Conservation (phyloP, 2,329 filamentous ascomycete genomes). For the Onygena corvina region DNA sequence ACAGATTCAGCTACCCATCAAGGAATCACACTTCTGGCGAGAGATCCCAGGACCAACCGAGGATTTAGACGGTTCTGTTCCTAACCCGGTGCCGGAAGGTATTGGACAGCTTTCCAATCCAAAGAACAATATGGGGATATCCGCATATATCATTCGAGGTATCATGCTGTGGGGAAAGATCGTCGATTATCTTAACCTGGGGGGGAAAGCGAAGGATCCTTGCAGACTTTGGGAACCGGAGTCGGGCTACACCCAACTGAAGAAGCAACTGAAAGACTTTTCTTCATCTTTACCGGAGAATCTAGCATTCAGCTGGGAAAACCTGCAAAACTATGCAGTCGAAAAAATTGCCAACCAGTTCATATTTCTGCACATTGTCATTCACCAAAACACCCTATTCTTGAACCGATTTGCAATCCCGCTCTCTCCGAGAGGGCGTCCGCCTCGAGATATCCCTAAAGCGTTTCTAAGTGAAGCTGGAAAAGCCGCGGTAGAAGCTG, state of each 20-base stretch:
- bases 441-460: conserved; percentile 59
- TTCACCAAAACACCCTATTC: conserved; percentile 82
- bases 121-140: conserved; percentile 82
- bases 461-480: conserved; percentile 66
- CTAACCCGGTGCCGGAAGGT: conserved; percentile 49
- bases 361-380: conserved; percentile 77
- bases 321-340: conserved; percentile 70
- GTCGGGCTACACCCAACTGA: conserved; percentile 63
- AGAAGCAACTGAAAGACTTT: conserved; percentile 59
- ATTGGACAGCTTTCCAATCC: conserved; percentile 54
- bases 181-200: conserved; percentile 80
- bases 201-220: conserved; percentile 66
- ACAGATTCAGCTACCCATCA: conserved; percentile 79
- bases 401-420: conserved; percentile 78
- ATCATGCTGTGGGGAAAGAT: conserved; percentile 84
- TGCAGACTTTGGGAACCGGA: conserved; percentile 69
- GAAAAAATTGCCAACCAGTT: conserved; percentile 85
- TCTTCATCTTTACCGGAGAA: conserved; percentile 54
- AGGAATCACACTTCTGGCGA: conserved; percentile 78
- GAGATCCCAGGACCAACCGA: conserved; percentile 85
- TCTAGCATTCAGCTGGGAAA: conserved; percentile 66
- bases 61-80: conserved; percentile 59
- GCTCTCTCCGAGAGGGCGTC: conserved; percentile 49
- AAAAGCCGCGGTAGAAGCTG: conserved; percentile 66
- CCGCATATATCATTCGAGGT: conserved; percentile 74